Percentiles rank a stretch among this genome's conserved stretches.
phyloP scores from a whole-genome alignment of 2,329 filamentous ascomycete species.

The Lojkania enalia region DNA sequence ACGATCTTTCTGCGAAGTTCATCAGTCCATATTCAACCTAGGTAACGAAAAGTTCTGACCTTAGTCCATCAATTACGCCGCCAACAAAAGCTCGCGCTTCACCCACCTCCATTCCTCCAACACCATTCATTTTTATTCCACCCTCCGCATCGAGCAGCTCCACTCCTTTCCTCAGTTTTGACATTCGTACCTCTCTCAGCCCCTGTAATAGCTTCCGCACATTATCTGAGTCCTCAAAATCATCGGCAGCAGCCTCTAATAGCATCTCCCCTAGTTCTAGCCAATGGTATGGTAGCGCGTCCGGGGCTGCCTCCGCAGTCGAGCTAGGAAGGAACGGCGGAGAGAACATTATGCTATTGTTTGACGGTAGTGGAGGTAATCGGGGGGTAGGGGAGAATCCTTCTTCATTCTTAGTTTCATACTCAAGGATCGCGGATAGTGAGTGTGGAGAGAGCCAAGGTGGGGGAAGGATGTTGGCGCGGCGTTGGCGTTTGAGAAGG shows the following conservation, averaged over 20 bases:
- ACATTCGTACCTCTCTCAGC: conserved; percentile 82
- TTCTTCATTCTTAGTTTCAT: conserved; percentile 74
- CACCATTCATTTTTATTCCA: conserved; percentile 75
- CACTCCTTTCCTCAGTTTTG: conserved; percentile 80
- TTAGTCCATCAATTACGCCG: conserved; percentile 83
- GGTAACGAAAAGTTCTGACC: conserved; percentile 42
- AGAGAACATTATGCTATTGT: conserved; percentile 36
- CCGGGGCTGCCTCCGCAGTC: conserved; percentile 68
- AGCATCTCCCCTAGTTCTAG: conserved; percentile 87
- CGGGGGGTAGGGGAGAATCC: conserved; percentile 78
- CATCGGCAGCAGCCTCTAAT: conserved; percentile 81
- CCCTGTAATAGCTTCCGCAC: conserved; percentile 78
- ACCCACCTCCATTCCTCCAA: conserved; percentile 90
- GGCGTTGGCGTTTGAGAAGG: conserved; percentile 88
- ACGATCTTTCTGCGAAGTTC: conserved; percentile 67
- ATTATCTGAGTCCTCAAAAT: conserved; percentile 73
- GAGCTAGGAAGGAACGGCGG: conserved; percentile 81
- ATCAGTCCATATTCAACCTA: neutral
- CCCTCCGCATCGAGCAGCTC: conserved; percentile 71
- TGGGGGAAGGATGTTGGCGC: conserved; percentile 89
- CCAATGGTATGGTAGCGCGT: conserved; percentile 91
- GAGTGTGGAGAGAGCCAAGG: conserved; percentile 82
- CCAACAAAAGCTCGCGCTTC: conserved; percentile 83
- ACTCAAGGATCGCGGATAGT: conserved; percentile 74
- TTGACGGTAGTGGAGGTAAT: conserved; percentile 60